Conservation (phyloP, 306 rosid genomes). For the Ceratonia siliqua region DNA sequence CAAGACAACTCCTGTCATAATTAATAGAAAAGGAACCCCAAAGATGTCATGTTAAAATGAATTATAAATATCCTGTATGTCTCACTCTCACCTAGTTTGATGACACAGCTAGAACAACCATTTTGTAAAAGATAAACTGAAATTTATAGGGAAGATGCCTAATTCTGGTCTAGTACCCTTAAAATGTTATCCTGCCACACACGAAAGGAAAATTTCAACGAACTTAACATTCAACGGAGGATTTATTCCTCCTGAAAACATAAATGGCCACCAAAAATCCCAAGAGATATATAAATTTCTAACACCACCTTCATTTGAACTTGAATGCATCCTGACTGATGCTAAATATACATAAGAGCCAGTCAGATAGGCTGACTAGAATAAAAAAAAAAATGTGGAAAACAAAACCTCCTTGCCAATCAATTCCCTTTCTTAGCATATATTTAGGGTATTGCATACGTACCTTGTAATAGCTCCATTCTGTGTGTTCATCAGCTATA, state of each 20-base stretch:
- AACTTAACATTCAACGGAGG: not conserved
- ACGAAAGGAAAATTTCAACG: not conserved
- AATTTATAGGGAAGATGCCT: not conserved
- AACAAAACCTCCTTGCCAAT: constrained; percentile 11
- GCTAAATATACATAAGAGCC: not conserved
- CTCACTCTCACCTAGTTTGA: not conserved
- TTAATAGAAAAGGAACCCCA: not conserved
- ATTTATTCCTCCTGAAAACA: not conserved
- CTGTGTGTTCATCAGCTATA: constrained; percentile 47
- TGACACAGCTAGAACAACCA: not conserved
- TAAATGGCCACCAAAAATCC: not conserved
- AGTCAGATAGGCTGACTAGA: not conserved
- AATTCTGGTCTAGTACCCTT: not conserved
- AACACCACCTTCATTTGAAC: not conserved
- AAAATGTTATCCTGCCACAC: not conserved
- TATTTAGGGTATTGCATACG: constrained; percentile 16
- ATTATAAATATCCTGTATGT: not conserved
- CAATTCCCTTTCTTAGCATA: not conserved
- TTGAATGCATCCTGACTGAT: not conserved
- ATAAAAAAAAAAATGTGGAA: not conserved
- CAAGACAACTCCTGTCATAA: not conserved
- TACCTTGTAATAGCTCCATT: constrained; percentile 99
- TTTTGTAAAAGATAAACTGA: not conserved
- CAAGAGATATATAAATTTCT: not conserved
- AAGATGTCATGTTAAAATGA: not conserved